phyloP scores from a whole-genome alignment of 202 grass and related monocot species.

The Hordeum pubiflorum region DNA sequence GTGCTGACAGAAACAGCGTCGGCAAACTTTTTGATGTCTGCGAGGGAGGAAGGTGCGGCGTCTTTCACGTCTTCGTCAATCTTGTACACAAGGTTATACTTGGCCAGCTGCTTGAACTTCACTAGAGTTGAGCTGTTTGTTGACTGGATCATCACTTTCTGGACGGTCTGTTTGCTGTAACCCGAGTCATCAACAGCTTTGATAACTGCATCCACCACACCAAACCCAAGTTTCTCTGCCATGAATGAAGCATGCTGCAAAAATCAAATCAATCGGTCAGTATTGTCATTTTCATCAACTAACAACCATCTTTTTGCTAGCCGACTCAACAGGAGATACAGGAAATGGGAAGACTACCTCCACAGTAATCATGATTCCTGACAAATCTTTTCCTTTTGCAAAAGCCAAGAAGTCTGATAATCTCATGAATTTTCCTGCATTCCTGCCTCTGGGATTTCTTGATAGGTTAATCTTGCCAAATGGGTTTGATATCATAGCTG shows the following conservation, averaged over 20 bases:
- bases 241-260: constrained; percentile 67
- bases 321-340: neutral
- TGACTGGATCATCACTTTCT: constrained; percentile 73
- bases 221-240: constrained; percentile 53
- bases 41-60: constrained; percentile 47
- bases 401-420: constrained; percentile 72
- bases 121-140: constrained; percentile 60
- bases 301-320: neutral
- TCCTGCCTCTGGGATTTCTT: constrained; percentile 66
- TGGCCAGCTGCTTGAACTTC: constrained; percentile 66
- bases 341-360: constrained; percentile 37
- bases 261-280: neutral
- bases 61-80: constrained; percentile 43
- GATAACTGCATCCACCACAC: constrained; percentile 48
- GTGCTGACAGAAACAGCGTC: constrained; percentile 55
- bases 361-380: constrained; percentile 67
- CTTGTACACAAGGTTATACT: constrained; percentile 72
- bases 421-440: constrained; percentile 60
- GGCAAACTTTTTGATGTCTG: constrained; percentile 74
- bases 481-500: constrained; percentile 70
- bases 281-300: neutral
- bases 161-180: constrained; percentile 51
- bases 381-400: constrained; percentile 51
- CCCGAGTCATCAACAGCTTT: constrained; percentile 51
- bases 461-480: fast-evolving